Base-by-base conservation (phyloP, 106 monocot species). In the Acanthochlamys bracteata region DNA sequence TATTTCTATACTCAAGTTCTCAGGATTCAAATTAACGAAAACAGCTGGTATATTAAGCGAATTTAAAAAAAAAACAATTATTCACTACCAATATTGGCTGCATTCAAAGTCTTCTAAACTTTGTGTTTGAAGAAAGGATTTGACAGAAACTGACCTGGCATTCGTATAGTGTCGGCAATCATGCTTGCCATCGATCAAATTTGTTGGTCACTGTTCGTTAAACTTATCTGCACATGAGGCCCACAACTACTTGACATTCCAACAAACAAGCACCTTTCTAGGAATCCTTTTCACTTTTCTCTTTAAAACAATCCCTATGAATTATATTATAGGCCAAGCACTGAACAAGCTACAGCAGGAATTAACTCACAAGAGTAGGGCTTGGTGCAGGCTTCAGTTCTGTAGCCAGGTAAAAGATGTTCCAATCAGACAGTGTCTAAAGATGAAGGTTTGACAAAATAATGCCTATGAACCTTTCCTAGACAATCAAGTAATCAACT, bases 141-240 rank as follows among this genome's bases (percentile, higher is more conserved):
- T 23, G 41, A 47, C 14, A 41, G 42, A 11, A 45, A 49, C 14
- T 19, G 46, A n/a, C 10, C 55, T 86, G 86, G 89, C 86, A 33
- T 75, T 71, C 8, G 84, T 87, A 60, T 82, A 95, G 57, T 95
- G 77, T 16, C 90, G 86, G 49, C 94, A 95, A 55, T 95, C 94
- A 57, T 81, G 81, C 61, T 76, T 69, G 23, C 94, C 89, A 62
- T 86, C 39, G 40, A 86, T 69, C 63, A 95, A 53, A 79, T 78
- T 54, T 20, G 73, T 84, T 33, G 77, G 47, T 86, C 90, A 95
- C 10, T 52, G 27, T 53, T 84, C 69, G 63, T 52, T 90, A 75
- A 95, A 95, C 46, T 66, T 68, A 55, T 82, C 53, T 25, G 89
- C 86, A 75, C 69, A 23, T 77, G 64, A 27, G 80, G 20, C 47